phyloP scores from a whole-genome alignment of 495 filamentous ascomycete species.

The Penicillium subrubescens region DNA sequence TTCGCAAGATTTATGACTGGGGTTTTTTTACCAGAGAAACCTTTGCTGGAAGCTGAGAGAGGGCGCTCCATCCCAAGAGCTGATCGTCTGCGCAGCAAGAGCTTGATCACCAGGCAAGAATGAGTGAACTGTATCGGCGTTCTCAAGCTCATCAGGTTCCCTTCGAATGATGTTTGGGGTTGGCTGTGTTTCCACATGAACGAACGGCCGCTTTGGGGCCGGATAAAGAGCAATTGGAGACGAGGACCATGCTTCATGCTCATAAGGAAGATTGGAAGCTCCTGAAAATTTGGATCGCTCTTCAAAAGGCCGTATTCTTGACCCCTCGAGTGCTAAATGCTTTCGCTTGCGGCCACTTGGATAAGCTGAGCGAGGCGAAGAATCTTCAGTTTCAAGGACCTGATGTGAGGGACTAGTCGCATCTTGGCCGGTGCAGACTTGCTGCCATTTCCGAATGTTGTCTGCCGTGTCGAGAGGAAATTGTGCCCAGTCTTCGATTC shows the following conservation, averaged over 20 bases:
- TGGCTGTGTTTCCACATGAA: background rate
- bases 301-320: background rate
- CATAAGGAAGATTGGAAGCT: background rate
- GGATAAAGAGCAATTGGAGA: background rate
- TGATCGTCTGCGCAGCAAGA: slow-evolving; percentile 13
- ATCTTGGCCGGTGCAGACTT: slow-evolving; percentile 21
- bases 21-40: slow-evolving; percentile 38
- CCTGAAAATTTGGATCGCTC: background rate
- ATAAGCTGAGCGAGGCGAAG: background rate
- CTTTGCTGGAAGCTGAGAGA: slow-evolving; percentile 38
- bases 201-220: background rate
- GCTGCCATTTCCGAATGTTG: slow-evolving; percentile 41
- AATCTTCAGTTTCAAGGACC: background rate
- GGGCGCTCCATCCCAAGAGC: slow-evolving; percentile 38
- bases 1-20: background rate
- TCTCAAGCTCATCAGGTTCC: background rate
- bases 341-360: background rate
- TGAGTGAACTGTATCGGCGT: too few species aligned
- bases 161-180: background rate
- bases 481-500: slow-evolving; percentile 38
- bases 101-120: background rate
- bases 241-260: background rate
- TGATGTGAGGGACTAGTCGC: background rate
- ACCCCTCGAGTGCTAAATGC: background rate
- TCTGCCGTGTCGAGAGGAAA: slow-evolving; percentile 38